Conservation (phyloP, 495 filamentous ascomycete species). For the Trichoderma virens region DNA sequence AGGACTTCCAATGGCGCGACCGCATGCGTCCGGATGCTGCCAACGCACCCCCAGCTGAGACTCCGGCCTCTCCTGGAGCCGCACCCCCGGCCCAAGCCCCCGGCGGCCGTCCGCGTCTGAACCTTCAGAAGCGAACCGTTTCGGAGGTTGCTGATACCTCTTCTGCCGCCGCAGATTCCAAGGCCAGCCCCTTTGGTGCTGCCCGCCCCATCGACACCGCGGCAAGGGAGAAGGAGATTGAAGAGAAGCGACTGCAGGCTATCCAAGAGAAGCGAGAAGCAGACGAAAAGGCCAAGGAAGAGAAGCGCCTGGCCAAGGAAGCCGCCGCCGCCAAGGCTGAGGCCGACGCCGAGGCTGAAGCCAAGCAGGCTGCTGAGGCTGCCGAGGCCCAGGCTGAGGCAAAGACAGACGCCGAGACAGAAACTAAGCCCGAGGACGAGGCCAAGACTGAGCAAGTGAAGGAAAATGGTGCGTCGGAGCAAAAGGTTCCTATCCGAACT, state of each 20-base stretch:
- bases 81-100: conserved; percentile 42
- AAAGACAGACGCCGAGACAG: conserved; percentile 18
- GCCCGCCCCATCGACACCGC: conserved; percentile 86
- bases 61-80: conserved; percentile 58
- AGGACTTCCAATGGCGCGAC: conserved; percentile 78
- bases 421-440: conserved; percentile 15
- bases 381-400: conserved; percentile 29
- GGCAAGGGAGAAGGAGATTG: conserved; percentile 76
- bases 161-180: conserved; percentile 50
- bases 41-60: conserved; percentile 49
- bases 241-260: conserved; percentile 70
- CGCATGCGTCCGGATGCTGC: conserved; percentile 71
- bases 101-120: conserved; percentile 63
- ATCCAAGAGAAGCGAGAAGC: conserved; percentile 77
- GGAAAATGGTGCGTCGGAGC: conserved; percentile 18
- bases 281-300: conserved; percentile 77
- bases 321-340: conserved; percentile 48
- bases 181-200: conserved; percentile 87
- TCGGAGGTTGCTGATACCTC: conserved; percentile 56
- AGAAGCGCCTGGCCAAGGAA: conserved; percentile 60
- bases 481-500: conserved; percentile 23
- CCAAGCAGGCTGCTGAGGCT: conserved; percentile 20
- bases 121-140: conserved; percentile 81
- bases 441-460: conserved; percentile 17
- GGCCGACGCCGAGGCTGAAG: conserved; percentile 39